phyloP scores from a whole-genome alignment of 345 rosid species.

The Hevea brasiliensis region DNA sequence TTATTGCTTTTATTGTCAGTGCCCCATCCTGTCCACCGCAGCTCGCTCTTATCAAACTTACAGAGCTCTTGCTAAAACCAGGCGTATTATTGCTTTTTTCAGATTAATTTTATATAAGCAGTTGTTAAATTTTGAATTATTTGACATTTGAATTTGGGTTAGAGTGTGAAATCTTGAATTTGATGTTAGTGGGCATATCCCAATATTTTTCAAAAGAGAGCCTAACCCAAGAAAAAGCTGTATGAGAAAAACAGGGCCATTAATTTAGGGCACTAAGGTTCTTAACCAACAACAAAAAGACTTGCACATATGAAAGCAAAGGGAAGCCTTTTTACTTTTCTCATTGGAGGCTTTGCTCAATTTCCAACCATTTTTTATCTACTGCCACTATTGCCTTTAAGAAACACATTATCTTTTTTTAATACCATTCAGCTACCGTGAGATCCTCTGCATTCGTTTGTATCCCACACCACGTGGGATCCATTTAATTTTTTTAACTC shows the following conservation, averaged over 20 bases:
- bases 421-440: background rate
- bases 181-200: conserved; percentile 10
- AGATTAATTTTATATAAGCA: too few relatives aligned
- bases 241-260: background rate
- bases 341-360: background rate
- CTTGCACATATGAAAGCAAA: background rate
- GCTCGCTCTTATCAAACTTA: too few relatives aligned
- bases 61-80: too few relatives aligned
- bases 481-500: background rate
- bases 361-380: background rate
- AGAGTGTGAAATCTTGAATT: background rate
- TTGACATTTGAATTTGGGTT: background rate
- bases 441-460: background rate
- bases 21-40: background rate
- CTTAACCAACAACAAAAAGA: too few relatives aligned
- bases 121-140: background rate
- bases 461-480: background rate
- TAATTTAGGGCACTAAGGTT: conserved; percentile 16
- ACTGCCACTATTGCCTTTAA: background rate
- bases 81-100: too few relatives aligned
- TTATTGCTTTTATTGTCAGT: background rate
- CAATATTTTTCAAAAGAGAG: conserved; percentile 2
- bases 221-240: background rate
- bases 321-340: background rate
- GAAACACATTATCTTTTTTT: background rate